These are phyloP conservation scores for Ballota nigra DNA, from an alignment of 257 asterid genomes.

Conservation along the genomic window DNA sequence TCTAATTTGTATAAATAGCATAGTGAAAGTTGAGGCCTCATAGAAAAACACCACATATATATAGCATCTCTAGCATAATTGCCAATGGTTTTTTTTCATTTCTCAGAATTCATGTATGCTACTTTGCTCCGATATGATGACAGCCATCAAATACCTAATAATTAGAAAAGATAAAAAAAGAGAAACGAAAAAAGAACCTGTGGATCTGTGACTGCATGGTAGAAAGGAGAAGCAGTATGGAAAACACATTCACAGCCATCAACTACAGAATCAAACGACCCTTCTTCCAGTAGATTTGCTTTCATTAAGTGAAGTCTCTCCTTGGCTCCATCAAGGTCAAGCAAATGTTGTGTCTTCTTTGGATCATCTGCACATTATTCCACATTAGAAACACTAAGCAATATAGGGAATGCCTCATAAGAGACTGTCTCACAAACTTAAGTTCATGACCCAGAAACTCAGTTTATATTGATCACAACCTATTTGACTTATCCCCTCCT, in stretches of 20 bases:
- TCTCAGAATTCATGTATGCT: no score
- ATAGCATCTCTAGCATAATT: not conserved
- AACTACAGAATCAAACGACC: conserved; percentile 74
- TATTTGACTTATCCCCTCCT: not conserved
- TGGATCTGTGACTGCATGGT: conserved; percentile 50
- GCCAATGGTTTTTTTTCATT: conserved; percentile 7
- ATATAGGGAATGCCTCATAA: not conserved
- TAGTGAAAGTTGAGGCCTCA: no score
- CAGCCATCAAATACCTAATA: not conserved
- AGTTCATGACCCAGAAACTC: not conserved
- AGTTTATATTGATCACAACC: not conserved
- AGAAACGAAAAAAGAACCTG: conserved; percentile 45
- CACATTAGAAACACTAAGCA: not conserved
- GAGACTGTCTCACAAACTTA: not conserved
- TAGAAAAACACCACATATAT: not conserved
- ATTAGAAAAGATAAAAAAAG: not conserved
- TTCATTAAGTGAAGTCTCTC: conserved; percentile 75
- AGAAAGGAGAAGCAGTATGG: conserved; percentile 89
- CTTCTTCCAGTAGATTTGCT: conserved; percentile 80
- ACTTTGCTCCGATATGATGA: no score
- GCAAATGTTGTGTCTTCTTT: conserved; percentile 63
- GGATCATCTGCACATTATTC: conserved; percentile 53
- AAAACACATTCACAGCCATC: conserved; percentile 90
- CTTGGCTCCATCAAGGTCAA: conserved; percentile 82
- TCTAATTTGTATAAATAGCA: not conserved